Base-by-base conservation (phyloP, 2,329 filamentous ascomycete genomes). In the Cryphonectria japonica region DNA sequence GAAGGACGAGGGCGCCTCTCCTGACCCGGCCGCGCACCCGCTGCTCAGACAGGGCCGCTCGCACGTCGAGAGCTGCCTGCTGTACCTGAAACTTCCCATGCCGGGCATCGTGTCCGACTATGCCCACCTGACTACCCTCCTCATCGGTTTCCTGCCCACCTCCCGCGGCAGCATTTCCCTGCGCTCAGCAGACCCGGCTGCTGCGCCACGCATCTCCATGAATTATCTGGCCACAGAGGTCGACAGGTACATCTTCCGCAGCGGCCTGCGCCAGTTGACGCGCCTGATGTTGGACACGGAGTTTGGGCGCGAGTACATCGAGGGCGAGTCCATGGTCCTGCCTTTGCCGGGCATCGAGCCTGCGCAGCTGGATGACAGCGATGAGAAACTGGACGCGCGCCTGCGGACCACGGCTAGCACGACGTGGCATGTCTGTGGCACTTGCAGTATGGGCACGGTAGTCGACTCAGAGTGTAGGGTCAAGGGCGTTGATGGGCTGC, bases 401-500 rank as follows among this genome's bases (percentile, higher is more conserved):
- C 73, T 79, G 3, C 41, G 29, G 32, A 67, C 68, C 0, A 37
- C 69, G 2, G 50, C 29, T 1, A 75, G 71, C 19, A 77, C 76
- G 19, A 76, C 77, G 6, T 79, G 76, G 59, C 78, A 79, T 68
- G 75, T 76, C 3, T 75, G 73, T 57, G 78, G 79, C 1, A 76
- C 76, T 11, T 76, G 77, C n/a, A 71, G 77, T 6, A 78, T 81
- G 77, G 81, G 81, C 57, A 80, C 80, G 39, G 67, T 71, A 43
- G 70, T 66, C 1, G 80, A 83, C 69, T 72, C 75, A 0, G 76
- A 79, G 29, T 75, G 83, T 54, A 76, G 76, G 22, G 80, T 84
- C 26, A 80, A 81, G 54, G 81, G 82, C 0, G 78, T 82, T 5
- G 74, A 75, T 11, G 76, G 77, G n/a, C 75, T 84, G 39, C 78